Evolutionary conservation across 306 rosid genomes (phyloP), one percentile per base, ranked within the genome.

Genomic region (Boehmeria nivea): DNA sequence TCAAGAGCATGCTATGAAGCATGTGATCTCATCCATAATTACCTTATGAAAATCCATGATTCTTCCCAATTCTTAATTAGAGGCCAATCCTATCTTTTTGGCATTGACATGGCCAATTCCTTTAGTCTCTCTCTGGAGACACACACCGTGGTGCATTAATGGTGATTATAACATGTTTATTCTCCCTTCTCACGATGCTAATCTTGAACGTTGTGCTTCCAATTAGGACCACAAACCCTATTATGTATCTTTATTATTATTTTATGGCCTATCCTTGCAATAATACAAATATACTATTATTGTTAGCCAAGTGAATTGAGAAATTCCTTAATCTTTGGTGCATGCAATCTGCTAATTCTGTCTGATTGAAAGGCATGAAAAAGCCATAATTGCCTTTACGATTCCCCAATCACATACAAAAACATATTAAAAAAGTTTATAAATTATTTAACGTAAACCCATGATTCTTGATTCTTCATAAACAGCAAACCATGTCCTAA

Each of bases 1-100:
- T 75, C 87, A 72, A 78, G 0, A 63, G 88, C 90, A 85, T 80
- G 86, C 88, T 80, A 73, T 64, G 70, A 67, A 78, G 43, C 96
- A 87, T 82, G 93, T 82, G 89, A 72, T 63, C 71, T 69, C 75
- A 75, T 81, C 76, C 46, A 66, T 39, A 64, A 78, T 81, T 54
- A 64, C 65, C 77, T 18, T 47, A 21, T 66, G 39, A 62, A 64
- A 57, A 31, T 44, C 63, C 49, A 42, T 70, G 43, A 61, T 73
- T 76, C 68, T 65, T 76, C 72, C 66, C 65, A 27, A 16, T 54
- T 31, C 24, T 31, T 54, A 54, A 54, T 54, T 19, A 34, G 28
- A 34, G 11, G 12, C 23, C 19, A 25, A n/a, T n/a, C n/a, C n/a
- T n/a, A n/a, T n/a, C n/a, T n/a, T n/a, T n/a, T 43, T 13, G 6